A percentile compares a stretch with the other conserved stretches of the same genome.
Conservation (phyloP, 2,329 filamentous ascomycete species). For the Hypoxylon sp. region DNA sequence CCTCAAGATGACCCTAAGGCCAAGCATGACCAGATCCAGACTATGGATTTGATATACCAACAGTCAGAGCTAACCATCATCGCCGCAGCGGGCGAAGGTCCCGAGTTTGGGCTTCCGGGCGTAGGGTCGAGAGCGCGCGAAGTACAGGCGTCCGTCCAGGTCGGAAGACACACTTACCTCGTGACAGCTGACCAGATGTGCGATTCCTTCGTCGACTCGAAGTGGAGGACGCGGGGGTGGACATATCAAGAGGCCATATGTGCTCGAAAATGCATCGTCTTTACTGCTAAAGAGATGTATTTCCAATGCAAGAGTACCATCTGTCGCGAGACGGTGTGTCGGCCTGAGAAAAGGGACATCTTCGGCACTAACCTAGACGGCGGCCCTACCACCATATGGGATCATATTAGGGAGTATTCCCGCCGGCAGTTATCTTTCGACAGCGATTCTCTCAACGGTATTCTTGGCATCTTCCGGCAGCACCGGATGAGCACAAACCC, state of each 20-base stretch:
- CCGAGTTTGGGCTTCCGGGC: constrained; percentile 23
- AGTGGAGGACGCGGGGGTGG: constrained; percentile 42
- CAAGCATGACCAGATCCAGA: constrained; percentile 32
- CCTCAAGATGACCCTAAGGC: constrained; percentile 31
- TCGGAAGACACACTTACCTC: not conserved
- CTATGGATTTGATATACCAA: constrained; percentile 41
- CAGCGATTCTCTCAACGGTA: too few species aligned
- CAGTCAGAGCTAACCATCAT: constrained; percentile 40
- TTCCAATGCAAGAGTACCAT: constrained; percentile 32
- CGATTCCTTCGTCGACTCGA: constrained; percentile 16
- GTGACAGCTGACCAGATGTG: not conserved
- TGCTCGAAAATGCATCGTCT: constrained; percentile 43
- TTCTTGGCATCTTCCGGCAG: too few species aligned
- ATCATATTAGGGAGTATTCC: too few species aligned
- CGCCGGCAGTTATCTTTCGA: too few species aligned
- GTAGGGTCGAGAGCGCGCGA: constrained; percentile 1
- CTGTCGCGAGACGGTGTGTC: too few species aligned
- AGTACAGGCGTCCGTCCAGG: not conserved
- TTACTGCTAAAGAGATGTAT: constrained; percentile 40
- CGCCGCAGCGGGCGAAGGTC: constrained; percentile 28
- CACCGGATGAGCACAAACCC: too few species aligned
- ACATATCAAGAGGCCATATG: constrained; percentile 48
- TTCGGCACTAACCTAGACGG: too few species aligned
- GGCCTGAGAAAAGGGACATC: too few species aligned
- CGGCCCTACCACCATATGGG: too few species aligned